Conservation (phyloP, 116 monocot genomes). For the Phalaenopsis hybrid region DNA sequence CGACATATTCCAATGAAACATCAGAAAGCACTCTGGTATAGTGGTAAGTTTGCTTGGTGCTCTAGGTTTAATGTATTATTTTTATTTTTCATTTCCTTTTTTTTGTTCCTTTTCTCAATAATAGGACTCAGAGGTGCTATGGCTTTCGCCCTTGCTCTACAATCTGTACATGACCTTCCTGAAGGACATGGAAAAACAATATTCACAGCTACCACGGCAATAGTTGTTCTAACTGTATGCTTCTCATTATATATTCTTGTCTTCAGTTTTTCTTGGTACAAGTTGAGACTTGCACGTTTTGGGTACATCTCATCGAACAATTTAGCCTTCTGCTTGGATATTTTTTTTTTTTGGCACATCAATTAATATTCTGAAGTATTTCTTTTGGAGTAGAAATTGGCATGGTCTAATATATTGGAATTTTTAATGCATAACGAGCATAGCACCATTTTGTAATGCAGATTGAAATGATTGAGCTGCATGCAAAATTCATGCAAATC, state of each 20-base stretch:
- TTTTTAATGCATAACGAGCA: background rate
- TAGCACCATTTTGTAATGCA: background rate
- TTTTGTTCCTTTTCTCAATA: conserved; percentile 4
- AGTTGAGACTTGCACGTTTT: background rate
- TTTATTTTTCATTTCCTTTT: conserved; percentile 1
- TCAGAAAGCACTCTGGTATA: conserved; percentile 99
- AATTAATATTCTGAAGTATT: background rate
- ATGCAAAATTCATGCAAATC: background rate
- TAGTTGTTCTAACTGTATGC: conserved; percentile 88
- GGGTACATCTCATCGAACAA: background rate
- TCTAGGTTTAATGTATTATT: background rate
- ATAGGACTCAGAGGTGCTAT: conserved; percentile 98
- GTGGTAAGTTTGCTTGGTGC: conserved; percentile 51
- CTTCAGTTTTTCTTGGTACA: conserved; percentile 6
- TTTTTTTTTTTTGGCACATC: background rate
- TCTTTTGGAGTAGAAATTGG: background rate
- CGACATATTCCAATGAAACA: conserved; percentile 76
- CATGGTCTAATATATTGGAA: background rate
- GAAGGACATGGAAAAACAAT: conserved; percentile 96
- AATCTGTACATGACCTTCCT: conserved; percentile 97
- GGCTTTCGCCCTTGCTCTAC: conserved; percentile 99
- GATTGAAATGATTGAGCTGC: background rate
- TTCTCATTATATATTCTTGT: conserved; percentile 1
- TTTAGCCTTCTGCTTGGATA: background rate
- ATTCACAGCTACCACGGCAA: conserved; percentile 92